These are phyloP conservation scores for Plasmodium blacklocki DNA, from an alignment of 169 alveolate species.

Conservation along the genomic window DNA sequence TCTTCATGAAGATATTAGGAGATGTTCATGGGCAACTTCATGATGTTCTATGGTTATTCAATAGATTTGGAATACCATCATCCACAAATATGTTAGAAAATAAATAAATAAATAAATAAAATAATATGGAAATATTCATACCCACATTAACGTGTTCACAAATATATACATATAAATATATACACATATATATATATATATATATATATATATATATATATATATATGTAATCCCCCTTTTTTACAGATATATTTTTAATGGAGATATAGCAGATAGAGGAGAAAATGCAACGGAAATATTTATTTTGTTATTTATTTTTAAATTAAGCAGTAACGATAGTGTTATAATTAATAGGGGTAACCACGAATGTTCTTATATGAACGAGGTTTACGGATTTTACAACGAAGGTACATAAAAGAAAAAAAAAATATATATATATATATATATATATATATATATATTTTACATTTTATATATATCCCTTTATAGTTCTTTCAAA, in stretches of 20 bases:
- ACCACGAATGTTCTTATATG: slow-evolving; percentile 93
- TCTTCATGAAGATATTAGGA: slow-evolving; percentile 85
- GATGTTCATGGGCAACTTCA: slow-evolving; percentile 94
- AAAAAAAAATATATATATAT: not conserved
- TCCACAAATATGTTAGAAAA: slow-evolving; percentile 82
- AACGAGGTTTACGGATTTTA: slow-evolving; percentile 94
- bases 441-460: not conserved
- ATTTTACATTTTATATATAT: not conserved
- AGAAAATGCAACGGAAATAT: slow-evolving; percentile 89
- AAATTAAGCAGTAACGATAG: slow-evolving; percentile 89
- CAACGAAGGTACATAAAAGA: slow-evolving; percentile 80
- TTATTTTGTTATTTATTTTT: slow-evolving; percentile 89
- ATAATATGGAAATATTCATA: no score
- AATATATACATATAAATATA: no score
- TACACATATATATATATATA: no score
- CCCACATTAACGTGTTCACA: no score
- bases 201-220: not conserved
- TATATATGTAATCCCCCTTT: not conserved
- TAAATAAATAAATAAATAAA: not conserved
- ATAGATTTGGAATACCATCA: slow-evolving; percentile 92
- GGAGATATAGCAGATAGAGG: slow-evolving; percentile 96
- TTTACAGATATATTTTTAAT: slow-evolving; percentile 87
- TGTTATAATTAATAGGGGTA: slow-evolving; percentile 92
- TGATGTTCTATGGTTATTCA: slow-evolving; percentile 92
- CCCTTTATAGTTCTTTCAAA: slow-evolving; percentile 77